phyloP scores from a whole-genome alignment of 805 yeast genomes.

The Candida endomychidarum region DNA sequence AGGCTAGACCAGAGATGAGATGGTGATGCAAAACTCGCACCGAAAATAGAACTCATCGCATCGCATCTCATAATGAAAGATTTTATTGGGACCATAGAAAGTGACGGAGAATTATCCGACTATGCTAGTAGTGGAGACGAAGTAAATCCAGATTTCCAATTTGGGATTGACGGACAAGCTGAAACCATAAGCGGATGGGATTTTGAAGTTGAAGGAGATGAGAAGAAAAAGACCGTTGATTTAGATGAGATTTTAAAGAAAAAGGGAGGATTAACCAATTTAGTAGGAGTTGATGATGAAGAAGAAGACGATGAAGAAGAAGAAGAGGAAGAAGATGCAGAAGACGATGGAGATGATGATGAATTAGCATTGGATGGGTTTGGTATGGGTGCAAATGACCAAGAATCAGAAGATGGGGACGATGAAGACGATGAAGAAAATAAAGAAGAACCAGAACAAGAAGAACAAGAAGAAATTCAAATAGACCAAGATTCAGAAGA shows the following conservation, averaged over 20 bases:
- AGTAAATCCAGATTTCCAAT: slow-evolving; percentile 72
- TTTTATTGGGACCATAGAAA: slow-evolving; percentile 69
- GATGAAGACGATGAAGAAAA: slow-evolving; percentile 25
- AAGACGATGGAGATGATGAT: slow-evolving; percentile 31
- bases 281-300: slow-evolving; percentile 43
- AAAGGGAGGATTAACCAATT: slow-evolving; percentile 70
- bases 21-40: no score
- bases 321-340: slow-evolving; percentile 29
- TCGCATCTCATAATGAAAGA: slow-evolving; percentile 5
- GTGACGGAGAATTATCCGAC: slow-evolving; percentile 39
- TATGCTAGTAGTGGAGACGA: slow-evolving; percentile 45
- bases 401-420: slow-evolving; percentile 17
- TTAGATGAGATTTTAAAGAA: slow-evolving; percentile 83
- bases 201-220: slow-evolving; percentile 53
- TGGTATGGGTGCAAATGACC: slow-evolving; percentile 42
- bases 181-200: slow-evolving; percentile 70
- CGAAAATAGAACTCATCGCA: slow-evolving; percentile 5
- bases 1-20: no score
- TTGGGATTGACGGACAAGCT: slow-evolving; percentile 62
- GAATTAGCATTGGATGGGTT: slow-evolving; percentile 46
- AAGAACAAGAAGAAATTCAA: slow-evolving; percentile 24
- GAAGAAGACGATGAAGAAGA: slow-evolving; percentile 25
- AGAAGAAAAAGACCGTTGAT: slow-evolving; percentile 56
- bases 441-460: slow-evolving; percentile 27
- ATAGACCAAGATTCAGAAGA: slow-evolving; percentile 21